phyloP scores from a whole-genome alignment of 768 basidiomycete genomes.

The Russula olivacea region DNA sequence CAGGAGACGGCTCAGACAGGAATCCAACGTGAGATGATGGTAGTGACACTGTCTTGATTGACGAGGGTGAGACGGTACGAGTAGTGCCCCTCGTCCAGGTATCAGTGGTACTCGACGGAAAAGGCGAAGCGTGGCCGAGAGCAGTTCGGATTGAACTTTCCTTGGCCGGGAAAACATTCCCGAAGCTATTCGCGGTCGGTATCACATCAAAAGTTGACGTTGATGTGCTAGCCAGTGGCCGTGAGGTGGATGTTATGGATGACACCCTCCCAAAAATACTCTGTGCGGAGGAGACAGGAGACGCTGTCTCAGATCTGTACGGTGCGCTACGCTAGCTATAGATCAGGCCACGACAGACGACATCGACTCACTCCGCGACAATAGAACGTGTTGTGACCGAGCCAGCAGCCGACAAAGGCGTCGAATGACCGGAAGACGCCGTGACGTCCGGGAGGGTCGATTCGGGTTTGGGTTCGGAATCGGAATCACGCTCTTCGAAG shows the following conservation, averaged over 20 bases:
- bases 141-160: not conserved
- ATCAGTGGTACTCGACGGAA: conserved; percentile 1
- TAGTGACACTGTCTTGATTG: conserved; percentile 13
- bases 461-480: not conserved
- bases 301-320: conserved; percentile 13
- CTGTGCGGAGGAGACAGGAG: conserved; percentile 17
- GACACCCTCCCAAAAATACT: conserved; percentile 17
- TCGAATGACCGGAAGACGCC: not conserved
- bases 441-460: not conserved
- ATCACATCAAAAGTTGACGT: not conserved
- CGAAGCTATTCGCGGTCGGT: not conserved
- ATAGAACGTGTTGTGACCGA: conserved; percentile 10
- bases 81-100: not conserved
- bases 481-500: not conserved
- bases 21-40: conserved; percentile 1
- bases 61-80: conserved; percentile 1
- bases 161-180: not conserved
- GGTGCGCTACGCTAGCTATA: conserved; percentile 12
- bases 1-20: not conserved
- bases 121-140: conserved; percentile 4
- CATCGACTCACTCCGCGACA: conserved; percentile 15
- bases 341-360: not conserved
- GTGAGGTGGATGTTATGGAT: not conserved
- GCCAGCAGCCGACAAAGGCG: conserved; percentile 4
- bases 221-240: not conserved